Conservation (phyloP, 2,329 filamentous ascomycete genomes). For the Paraphaeosphaeria sporulosa region DNA sequence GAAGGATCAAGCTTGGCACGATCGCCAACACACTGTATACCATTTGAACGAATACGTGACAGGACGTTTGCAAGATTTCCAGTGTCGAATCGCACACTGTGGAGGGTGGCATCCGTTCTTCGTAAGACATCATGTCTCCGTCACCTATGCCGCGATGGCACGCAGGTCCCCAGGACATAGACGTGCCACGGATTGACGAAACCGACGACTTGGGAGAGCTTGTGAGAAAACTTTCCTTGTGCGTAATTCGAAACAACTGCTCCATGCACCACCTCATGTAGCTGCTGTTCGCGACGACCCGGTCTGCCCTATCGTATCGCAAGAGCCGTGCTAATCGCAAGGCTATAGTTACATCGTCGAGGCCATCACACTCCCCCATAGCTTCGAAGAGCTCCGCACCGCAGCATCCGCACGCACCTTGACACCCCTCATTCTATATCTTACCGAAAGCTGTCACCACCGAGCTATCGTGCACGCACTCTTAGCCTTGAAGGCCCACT, state of each 20-base stretch:
- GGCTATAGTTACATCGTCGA: slow-evolving; percentile 56
- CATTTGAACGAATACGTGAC: slow-evolving; percentile 12
- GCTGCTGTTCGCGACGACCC: background rate
- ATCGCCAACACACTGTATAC: background rate
- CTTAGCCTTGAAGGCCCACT: slow-evolving; percentile 80
- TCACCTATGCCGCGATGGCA: slow-evolving; percentile 40
- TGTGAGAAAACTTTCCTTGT: slow-evolving; percentile 72
- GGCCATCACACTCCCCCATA: slow-evolving; percentile 69
- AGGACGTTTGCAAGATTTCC: background rate
- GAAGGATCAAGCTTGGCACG: background rate
- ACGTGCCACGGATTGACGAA: slow-evolving; percentile 65
- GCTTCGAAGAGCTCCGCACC: slow-evolving; percentile 76
- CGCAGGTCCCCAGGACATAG: slow-evolving; percentile 27
- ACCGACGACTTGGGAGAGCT: slow-evolving; percentile 69
- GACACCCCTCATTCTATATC: slow-evolving; percentile 70
- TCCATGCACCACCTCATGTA: background rate
- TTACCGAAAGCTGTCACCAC: slow-evolving; percentile 70
- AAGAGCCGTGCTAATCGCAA: slow-evolving; percentile 21
- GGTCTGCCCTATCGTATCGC: background rate
- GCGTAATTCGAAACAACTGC: slow-evolving; percentile 22
- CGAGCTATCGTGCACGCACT: slow-evolving; percentile 75
- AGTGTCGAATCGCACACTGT: background rate
- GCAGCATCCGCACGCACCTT: slow-evolving; percentile 66
- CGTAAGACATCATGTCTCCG: slow-evolving; percentile 32
- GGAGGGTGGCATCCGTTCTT: background rate